phyloP scores from a whole-genome alignment of 768 basidiomycete species.

The Macrolepiota dolichaula region DNA sequence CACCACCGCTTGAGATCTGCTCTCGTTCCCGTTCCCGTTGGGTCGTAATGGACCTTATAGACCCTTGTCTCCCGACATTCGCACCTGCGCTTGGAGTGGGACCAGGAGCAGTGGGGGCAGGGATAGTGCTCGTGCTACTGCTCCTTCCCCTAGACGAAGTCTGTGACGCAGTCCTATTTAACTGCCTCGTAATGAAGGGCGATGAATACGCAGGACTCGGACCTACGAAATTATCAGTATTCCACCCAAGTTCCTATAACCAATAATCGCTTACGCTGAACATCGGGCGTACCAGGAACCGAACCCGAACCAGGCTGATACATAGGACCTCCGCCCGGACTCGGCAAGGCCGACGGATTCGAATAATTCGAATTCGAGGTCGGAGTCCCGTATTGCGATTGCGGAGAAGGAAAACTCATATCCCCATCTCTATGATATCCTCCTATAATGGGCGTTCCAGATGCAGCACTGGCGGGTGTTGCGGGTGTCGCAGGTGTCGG shows the following conservation, averaged over 20 bases:
- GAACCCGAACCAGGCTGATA: not conserved
- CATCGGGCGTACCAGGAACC: constrained; percentile 31
- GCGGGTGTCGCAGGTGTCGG: not conserved
- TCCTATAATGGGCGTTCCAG: not conserved
- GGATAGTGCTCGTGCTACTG: constrained; percentile 32
- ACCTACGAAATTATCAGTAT: constrained; percentile 25
- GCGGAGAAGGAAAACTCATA: not conserved
- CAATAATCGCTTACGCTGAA: constrained; percentile 38
- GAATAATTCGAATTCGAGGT: not conserved
- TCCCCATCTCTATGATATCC: not conserved
- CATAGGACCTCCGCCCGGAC: not conserved
- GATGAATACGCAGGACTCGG: constrained; percentile 45
- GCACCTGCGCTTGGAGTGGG: not conserved
- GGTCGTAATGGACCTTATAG: not conserved
- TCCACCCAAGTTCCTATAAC: not conserved
- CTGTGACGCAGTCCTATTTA: constrained; percentile 65
- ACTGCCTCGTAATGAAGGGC: constrained; percentile 59
- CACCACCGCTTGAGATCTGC: constrained; percentile 1
- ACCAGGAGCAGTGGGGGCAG: constrained; percentile 27
- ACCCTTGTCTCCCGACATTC: not conserved
- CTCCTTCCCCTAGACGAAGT: constrained; percentile 57
- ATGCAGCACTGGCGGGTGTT: not conserved
- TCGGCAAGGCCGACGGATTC: not conserved
- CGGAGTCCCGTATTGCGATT: constrained; percentile 8
- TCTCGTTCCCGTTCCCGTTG: not conserved